Base-by-base conservation (phyloP, 441 rosid genomes). In the Dalechampia spathulata region DNA sequence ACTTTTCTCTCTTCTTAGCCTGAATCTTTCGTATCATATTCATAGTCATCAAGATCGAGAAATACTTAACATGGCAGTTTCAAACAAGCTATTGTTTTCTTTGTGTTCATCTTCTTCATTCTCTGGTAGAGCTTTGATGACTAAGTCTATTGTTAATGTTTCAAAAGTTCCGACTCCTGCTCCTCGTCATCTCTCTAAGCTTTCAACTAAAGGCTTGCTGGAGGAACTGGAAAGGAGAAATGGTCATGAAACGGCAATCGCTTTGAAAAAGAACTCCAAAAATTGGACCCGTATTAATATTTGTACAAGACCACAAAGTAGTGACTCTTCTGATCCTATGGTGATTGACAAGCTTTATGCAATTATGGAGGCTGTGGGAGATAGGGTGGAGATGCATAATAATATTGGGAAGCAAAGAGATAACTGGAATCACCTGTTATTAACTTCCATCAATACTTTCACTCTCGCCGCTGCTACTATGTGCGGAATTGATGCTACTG, bases 391-490 rank as follows among this genome's bases (percentile, higher is more conserved):
- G 62, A 70, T 59, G 68, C 83, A 73, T 47, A 25, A 52, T 20
- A 75, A 67, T 50, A 62, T 72, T 16, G 73, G 69, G 21, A 58
- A 45, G 34, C 77, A 67, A 37, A 52, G 75, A 11, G 57, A 70
- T 43, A 64, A 72, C 32, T 67, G 77, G 80, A 76, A 72, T 43
- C 34, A 48, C 3, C 80, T 76, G 25, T 61, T 76, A 36, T 45
- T 76, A 20, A 58, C 40, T 30, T 76, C 75, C 21, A 49, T 76
- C 52, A 72, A 76, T 39, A 52, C 37, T 47, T 55, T 76, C 13
- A 64, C 70, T 19, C 62, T 72, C 5, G 28, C 76, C 0, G 78
- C 70, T 2, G 60, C 81, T 21, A 65, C 65, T 14, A 47, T 72
- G 60, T 64, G 58, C 34, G 80, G 74, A 20, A 49, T 75, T 40